Base-by-base conservation (phyloP, 2,329 filamentous ascomycete species). In the Rhexocercosporidium sp. region DNA sequence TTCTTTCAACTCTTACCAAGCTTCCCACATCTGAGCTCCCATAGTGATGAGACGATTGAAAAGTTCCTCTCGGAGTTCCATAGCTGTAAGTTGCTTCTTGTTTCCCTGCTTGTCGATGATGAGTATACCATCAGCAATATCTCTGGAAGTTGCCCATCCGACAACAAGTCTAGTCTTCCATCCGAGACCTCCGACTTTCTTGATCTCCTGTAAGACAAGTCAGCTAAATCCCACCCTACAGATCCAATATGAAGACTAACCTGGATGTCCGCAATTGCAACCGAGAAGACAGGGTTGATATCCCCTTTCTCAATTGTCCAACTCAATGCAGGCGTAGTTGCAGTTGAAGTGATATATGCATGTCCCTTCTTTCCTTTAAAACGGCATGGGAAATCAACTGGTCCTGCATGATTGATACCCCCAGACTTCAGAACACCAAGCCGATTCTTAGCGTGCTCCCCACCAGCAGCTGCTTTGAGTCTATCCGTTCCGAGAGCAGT, bases 81-180 rank as follows among this genome's bases (percentile, higher is more conserved):
- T 84, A 0, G 92, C 92, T 7, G 91, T 96, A 1, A 96, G 77
- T 62, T 87, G 86, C 67, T 84, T 85, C 61, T 80, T 81, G 18
- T 85, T 79, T 0, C 90, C 86, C 16, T 79, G 79, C 63, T 82
- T 76, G 60, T 76, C 75, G 39, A 72, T 53, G 34, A 77, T 71
- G 2, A 96, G 72, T 18, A 77, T 41, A 0, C 92, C 92, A 80
- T 96, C 93, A 0, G 90, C 88, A 34, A 96, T 87, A 77, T 94
- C 89, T 57, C 88, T 84, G 0, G 88, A 86, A 74, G 93, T 84
- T 0, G 91, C 89, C 92, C 93, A 93, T 0, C 92, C 92, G 0
- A 96, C 91, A 1, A 96, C 85, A 59, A 96, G 80, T 81, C 93
- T 95, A 1, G 89, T 88, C 79, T 96, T 96, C 92, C 92, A 96